These are phyloP conservation scores for Knoxia roxburghii DNA, from an alignment of 257 asterid genomes.

Conservation along the genomic window DNA sequence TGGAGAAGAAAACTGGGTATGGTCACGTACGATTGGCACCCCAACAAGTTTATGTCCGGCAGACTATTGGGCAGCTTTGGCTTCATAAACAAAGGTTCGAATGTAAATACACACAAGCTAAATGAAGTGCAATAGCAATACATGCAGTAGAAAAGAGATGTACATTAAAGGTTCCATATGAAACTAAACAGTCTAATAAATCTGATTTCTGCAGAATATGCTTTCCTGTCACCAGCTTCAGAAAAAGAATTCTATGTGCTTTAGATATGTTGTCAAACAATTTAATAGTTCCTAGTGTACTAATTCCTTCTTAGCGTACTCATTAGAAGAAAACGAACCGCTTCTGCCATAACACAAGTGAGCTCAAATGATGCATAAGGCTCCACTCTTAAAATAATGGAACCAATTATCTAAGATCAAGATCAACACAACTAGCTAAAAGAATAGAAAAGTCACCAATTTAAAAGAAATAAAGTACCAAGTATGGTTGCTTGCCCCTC, in stretches of 20 bases:
- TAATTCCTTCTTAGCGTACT: neutral
- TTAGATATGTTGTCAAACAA: too few species aligned
- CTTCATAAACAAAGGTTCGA: constrained; percentile 23
- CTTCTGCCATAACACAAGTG: neutral
- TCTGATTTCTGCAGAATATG: too few species aligned
- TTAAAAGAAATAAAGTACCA: neutral
- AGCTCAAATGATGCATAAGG: neutral
- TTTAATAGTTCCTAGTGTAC: neutral
- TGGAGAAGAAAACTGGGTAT: constrained; percentile 51
- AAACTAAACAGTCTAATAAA: neutral
- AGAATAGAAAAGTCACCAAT: too few species aligned
- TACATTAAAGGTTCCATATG: neutral
- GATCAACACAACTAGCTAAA: neutral
- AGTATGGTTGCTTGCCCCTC: neutral
- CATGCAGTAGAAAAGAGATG: neutral
- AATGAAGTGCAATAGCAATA: neutral
- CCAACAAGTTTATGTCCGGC: constrained; percentile 69
- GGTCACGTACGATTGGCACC: constrained; percentile 78
- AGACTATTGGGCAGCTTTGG: constrained; percentile 54
- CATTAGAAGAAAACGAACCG: neutral
- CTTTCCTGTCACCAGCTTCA: neutral
- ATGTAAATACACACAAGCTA: neutral
- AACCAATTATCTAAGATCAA: neutral
- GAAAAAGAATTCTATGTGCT: neutral
- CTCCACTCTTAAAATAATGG: neutral